These are phyloP conservation scores for Ophiostoma ips DNA, from an alignment of 2,329 filamentous ascomycete genomes.

Conservation along the genomic window DNA sequence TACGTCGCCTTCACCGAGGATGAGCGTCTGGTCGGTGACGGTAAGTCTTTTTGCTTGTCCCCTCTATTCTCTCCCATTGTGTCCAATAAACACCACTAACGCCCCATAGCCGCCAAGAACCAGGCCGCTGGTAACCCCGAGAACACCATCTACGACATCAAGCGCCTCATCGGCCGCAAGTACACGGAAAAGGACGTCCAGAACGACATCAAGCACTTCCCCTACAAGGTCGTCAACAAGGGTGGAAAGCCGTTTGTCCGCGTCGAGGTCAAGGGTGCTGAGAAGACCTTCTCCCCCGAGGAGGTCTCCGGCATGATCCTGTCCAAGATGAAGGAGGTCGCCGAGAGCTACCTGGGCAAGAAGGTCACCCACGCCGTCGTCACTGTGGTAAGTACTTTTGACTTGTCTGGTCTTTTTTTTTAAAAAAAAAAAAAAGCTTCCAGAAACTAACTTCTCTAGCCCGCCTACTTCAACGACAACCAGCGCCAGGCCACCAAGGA, in stretches of 20 bases:
- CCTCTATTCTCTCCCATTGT: too few relatives aligned
- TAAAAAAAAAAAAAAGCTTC: too few relatives aligned
- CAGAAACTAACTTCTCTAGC: too few relatives aligned
- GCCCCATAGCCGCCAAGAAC: conserved; percentile 99
- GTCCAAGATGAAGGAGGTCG: conserved; percentile 99
- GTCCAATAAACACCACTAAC: too few relatives aligned
- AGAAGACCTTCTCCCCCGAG: conserved; percentile 86
- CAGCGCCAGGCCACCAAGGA: conserved; percentile 99
- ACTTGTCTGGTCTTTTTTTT: too few relatives aligned
- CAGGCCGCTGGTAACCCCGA: conserved; percentile 98
- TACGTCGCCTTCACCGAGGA: conserved; percentile 98
- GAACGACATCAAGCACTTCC: conserved; percentile 98
- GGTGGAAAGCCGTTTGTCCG: conserved; percentile 78
- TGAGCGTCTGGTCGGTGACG: conserved; percentile 98
- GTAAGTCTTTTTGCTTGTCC: too few relatives aligned
- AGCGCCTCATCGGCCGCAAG: conserved; percentile 94
- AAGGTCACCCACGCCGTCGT: conserved; percentile 98
- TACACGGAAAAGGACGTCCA: conserved; percentile 94
- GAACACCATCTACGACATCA: conserved; percentile 99
- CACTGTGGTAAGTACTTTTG: too few relatives aligned
- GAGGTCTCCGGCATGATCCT: conserved; percentile 99
- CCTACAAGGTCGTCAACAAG: conserved; percentile 94
- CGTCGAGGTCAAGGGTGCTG: conserved; percentile 64
- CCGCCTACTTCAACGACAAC: conserved; percentile 99
- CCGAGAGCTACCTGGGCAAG: conserved; percentile 95